These are phyloP conservation scores for Setomelanomma holmii DNA, from an alignment of 2,329 filamentous ascomycete species.

Conservation along the genomic window DNA sequence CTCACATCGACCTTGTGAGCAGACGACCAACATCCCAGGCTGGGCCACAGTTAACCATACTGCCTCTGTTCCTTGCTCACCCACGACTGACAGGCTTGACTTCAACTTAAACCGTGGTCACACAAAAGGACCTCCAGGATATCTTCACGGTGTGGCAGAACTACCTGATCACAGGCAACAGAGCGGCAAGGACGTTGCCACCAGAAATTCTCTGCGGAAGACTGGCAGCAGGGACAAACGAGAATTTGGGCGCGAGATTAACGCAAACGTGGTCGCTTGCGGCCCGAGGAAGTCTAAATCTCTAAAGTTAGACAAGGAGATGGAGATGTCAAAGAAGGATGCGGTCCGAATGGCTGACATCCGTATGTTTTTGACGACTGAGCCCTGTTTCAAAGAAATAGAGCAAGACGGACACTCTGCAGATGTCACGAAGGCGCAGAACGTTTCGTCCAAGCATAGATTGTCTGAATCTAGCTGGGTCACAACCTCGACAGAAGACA, in stretches of 20 bases:
- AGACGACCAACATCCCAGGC: neutral
- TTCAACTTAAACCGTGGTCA: neutral
- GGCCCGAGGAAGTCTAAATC: neutral
- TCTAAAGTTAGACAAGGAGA: neutral
- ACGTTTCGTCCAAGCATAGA: too few species aligned
- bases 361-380: neutral
- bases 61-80: neutral
- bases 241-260: constrained; percentile 6
- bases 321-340: neutral
- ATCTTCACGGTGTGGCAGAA: too few species aligned
- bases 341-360: neutral
- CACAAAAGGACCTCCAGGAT: too few species aligned
- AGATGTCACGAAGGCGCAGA: too few species aligned
- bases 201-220: neutral
- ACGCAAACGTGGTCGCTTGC: constrained; percentile 2
- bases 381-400: too few species aligned
- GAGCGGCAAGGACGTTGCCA: neutral
- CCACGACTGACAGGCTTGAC: neutral
- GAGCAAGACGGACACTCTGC: too few species aligned
- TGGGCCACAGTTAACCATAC: neutral
- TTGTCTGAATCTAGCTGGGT: too few species aligned
- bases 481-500: too few species aligned
- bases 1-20: neutral
- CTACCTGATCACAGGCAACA: too few species aligned
- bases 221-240: neutral